Conservation (phyloP, 2,329 filamentous ascomycete genomes). For the Fusarium sp. region DNA sequence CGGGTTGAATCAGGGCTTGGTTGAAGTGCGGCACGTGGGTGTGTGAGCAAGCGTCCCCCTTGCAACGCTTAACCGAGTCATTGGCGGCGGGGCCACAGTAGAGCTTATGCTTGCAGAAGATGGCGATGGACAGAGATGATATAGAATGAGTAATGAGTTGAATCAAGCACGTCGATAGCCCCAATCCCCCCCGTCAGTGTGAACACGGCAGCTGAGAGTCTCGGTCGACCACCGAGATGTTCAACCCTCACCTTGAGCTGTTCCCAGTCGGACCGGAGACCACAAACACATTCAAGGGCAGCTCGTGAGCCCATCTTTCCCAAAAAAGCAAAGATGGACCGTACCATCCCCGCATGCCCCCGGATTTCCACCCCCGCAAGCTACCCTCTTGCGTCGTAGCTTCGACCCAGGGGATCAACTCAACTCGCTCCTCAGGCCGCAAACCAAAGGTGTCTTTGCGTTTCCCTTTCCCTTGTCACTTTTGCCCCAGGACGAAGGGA, state of each 20-base stretch:
- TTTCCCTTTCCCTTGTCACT: not conserved
- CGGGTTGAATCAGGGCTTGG: not conserved
- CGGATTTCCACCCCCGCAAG: slow-evolving; percentile 7
- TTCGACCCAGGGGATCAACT: not conserved
- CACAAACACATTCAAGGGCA: not conserved
- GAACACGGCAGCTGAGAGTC: not conserved
- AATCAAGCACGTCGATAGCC: not conserved
- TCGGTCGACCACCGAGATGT: not conserved
- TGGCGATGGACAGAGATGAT: not conserved
- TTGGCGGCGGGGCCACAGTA: not conserved
- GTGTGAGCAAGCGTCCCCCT: not conserved
- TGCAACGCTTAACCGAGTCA: not conserved
- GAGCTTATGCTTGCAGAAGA: not conserved
- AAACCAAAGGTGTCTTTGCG: not conserved
- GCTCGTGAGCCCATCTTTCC: not conserved
- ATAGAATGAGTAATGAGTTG: not conserved
- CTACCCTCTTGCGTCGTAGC: not conserved
- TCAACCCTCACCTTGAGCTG: not conserved
- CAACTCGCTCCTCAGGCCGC: not conserved
- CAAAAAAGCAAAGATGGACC: not conserved
- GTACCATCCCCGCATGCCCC: slow-evolving; percentile 2
- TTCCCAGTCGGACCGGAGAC: not conserved
- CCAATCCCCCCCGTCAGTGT: not conserved
- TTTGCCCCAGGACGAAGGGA: not conserved
- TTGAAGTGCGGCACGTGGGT: not conserved